These are phyloP conservation scores for Martiniozyma abietophila DNA, from an alignment of 805 yeast genomes.

Conservation along the genomic window DNA sequence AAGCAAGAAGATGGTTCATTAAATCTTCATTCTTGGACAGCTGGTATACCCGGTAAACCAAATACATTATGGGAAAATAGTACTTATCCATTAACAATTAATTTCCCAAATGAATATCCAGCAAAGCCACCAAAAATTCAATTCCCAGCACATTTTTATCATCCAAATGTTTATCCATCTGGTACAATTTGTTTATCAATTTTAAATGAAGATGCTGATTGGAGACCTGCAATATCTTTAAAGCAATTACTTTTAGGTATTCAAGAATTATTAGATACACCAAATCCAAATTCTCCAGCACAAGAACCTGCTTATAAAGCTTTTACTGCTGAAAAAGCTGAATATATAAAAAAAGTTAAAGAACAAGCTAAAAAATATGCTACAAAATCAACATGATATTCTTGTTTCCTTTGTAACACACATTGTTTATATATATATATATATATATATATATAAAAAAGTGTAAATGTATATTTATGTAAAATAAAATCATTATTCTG, in stretches of 20 bases:
- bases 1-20: constrained; percentile 76
- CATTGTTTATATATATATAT: neutral
- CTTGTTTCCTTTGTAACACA: neutral
- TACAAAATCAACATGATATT: constrained; percentile 17
- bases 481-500: constrained; percentile 24
- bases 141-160: constrained; percentile 86
- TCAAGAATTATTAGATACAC: constrained; percentile 81
- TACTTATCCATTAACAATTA: constrained; percentile 72
- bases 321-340: constrained; percentile 54
- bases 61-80: constrained; percentile 86
- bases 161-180: constrained; percentile 95
- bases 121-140: constrained; percentile 93
- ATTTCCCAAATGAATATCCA: constrained; percentile 88
- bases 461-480: constrained; percentile 1
- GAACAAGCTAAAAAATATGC: constrained; percentile 76
- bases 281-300: constrained; percentile 94
- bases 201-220: constrained; percentile 89
- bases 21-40: constrained; percentile 81
- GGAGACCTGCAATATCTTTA: constrained; percentile 95
- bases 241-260: constrained; percentile 86
- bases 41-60: constrained; percentile 92
- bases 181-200: constrained; percentile 94
- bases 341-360: constrained; percentile 66
- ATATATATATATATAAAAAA: constrained; percentile 4
- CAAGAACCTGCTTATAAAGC: constrained; percentile 96